Percentiles rank a stretch among this genome's conserved stretches.
These are phyloP conservation scores for Coemansia sp. DNA, from an alignment of 192 early-diverging fungal species.

Conservation along the genomic window DNA sequence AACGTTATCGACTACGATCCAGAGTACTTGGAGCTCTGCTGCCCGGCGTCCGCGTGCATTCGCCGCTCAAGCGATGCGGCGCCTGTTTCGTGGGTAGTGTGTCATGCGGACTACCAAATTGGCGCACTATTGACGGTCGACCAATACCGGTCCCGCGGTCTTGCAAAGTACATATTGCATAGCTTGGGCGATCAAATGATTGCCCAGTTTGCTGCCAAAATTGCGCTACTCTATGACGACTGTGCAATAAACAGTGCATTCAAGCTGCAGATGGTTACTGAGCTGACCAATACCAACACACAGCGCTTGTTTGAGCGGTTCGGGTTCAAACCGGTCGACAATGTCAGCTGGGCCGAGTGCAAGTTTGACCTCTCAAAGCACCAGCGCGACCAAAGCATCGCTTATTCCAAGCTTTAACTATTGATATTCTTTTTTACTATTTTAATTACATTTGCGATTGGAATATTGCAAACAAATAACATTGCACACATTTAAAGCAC, in stretches of 20 bases:
- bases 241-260: not conserved
- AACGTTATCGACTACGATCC: constrained; percentile 5
- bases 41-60: constrained; percentile 3
- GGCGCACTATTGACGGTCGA: not conserved
- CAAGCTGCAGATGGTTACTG: constrained; percentile 4
- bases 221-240: not conserved
- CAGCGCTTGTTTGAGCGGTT: constrained; percentile 1
- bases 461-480: no score
- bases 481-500: no score
- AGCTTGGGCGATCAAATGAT: constrained; percentile 5
- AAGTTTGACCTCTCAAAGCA: not conserved
- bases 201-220: not conserved
- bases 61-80: not conserved
- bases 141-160: constrained; percentile 1
- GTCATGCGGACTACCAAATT: constrained; percentile 5
- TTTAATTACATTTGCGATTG: no score
- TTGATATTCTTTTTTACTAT: not conserved
- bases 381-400: not conserved
- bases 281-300: not conserved
- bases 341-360: constrained; percentile 13
- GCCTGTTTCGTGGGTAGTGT: constrained; percentile 4
- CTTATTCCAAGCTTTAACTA: not conserved
- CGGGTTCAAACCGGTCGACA: constrained; percentile 3
- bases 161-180: constrained; percentile 5
- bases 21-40: constrained; percentile 3